These are phyloP conservation scores for Solanum pennellii DNA, from an alignment of 257 asterid species.

Conservation along the genomic window DNA sequence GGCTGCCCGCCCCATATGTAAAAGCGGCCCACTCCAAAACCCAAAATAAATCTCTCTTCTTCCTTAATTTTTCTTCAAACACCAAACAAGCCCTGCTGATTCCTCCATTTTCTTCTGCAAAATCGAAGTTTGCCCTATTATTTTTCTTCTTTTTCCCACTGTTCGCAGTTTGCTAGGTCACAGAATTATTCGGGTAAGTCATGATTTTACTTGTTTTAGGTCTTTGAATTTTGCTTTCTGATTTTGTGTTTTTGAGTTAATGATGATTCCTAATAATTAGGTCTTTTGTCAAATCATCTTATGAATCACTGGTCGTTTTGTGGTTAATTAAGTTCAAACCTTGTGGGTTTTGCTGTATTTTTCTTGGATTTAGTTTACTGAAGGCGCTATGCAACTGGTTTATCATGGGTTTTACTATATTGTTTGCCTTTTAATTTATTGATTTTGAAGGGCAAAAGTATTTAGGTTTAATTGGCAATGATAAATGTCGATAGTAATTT, in stretches of 20 bases:
- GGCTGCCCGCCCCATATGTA: neutral
- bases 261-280: neutral
- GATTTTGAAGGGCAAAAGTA: neutral
- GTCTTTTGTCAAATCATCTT: neutral
- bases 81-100: neutral
- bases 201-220: neutral
- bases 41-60: neutral
- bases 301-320: neutral
- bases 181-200: neutral
- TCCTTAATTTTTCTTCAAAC: neutral
- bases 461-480: neutral
- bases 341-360: neutral
- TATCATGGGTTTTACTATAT: neutral
- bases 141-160: neutral
- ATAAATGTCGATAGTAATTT: neutral
- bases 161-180: neutral
- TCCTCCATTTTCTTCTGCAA: neutral
- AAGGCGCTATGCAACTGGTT: neutral
- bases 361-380: neutral
- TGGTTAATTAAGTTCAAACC: neutral
- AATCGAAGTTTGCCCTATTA: neutral
- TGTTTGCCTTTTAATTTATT: neutral
- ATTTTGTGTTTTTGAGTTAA: neutral
- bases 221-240: neutral
- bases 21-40: neutral